Evolutionary conservation across 2,329 filamentous ascomycete genomes (phyloP), one percentile per base, ranked within the genome.

Genomic region (Colletotrichum sp.): DNA sequence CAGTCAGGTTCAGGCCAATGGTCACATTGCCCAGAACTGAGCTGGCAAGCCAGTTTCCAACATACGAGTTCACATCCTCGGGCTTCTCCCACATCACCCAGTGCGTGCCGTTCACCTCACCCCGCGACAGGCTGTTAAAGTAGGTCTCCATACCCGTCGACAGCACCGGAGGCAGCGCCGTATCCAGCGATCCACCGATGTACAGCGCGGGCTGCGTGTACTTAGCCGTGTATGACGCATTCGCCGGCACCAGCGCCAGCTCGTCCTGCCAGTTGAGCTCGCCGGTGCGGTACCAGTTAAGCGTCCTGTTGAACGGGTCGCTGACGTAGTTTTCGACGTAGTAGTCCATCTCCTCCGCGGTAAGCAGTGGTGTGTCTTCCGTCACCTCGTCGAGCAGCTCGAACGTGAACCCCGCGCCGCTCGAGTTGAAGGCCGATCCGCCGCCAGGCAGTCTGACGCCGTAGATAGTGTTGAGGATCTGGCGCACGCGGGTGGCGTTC

Each of bases 201-300:
- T 95, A 94, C 79, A 98, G 87, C 4, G 91, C 88, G 1, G 94
- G 94, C 77, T 90, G 84, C 28, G 87, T 84, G 73, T 93, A 88
- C 71, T 84, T 87, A 12, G 71, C 78, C n/a, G 79, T 64, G 7
- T 52, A 77, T 92, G 92, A 55, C 92, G 89, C 69, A 90, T 87
- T 81, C 88, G 30, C 76, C 0, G 70, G 59, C 26, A 76, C 26
- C 5, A 95, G 86, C 39, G 87, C 83, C 60, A 83, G 78, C 81
- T 98, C 97, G 78, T 98, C 95, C 63, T 95, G 89, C 82, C 89
- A 94, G 84, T 98, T 98, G 76, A 93, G 84, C 83, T 91, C 87
- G 13, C 91, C 88, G 3, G 91, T 94, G 60, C 95, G 92, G 86
- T 99, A 99, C 95, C 95, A 98, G 85, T 96, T 97, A 73, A 95